These are phyloP conservation scores for Diospyros kaki DNA, from an alignment of 148 eudicot genomes.

Conservation along the genomic window DNA sequence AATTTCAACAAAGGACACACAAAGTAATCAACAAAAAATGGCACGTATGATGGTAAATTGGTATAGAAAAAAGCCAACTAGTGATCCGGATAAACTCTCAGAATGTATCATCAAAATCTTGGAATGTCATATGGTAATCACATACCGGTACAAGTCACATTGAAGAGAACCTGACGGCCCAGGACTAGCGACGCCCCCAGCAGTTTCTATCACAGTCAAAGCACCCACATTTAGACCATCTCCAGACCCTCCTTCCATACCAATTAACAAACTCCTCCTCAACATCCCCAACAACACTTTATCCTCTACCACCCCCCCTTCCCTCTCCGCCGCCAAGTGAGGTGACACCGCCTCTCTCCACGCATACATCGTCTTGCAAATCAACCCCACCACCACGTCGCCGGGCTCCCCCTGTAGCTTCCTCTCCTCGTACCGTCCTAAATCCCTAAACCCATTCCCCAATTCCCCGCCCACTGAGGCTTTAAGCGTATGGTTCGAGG, in stretches of 20 bases:
- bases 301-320: slow-evolving; percentile 54
- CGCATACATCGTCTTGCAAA: slow-evolving; percentile 68
- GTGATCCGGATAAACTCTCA: not conserved
- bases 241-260: slow-evolving; percentile 13
- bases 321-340: slow-evolving; percentile 79
- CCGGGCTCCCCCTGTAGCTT: slow-evolving; percentile 32
- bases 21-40: not conserved
- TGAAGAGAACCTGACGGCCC: slow-evolving; percentile 88
- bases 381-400: slow-evolving; percentile 27
- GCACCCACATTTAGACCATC: slow-evolving; percentile 16
- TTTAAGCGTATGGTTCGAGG: slow-evolving; percentile 41
- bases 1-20: not conserved
- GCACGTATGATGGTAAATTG: not conserved
- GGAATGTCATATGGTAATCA: not conserved
- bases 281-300: slow-evolving; percentile 44
- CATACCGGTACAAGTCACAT: slow-evolving; percentile 79
- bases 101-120: not conserved
- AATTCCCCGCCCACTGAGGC: slow-evolving; percentile 28
- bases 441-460: slow-evolving; percentile 28
- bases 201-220: slow-evolving; percentile 79
- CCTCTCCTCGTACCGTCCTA: slow-evolving; percentile 51
- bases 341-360: slow-evolving; percentile 91
- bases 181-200: slow-evolving; percentile 98
- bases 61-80: not conserved
- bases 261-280: slow-evolving; percentile 44